Evolutionary conservation across 192 early-diverging fungal species (phyloP), one percentile per base, ranked within the genome.

Genomic region (Mortierella antarctica): DNA sequence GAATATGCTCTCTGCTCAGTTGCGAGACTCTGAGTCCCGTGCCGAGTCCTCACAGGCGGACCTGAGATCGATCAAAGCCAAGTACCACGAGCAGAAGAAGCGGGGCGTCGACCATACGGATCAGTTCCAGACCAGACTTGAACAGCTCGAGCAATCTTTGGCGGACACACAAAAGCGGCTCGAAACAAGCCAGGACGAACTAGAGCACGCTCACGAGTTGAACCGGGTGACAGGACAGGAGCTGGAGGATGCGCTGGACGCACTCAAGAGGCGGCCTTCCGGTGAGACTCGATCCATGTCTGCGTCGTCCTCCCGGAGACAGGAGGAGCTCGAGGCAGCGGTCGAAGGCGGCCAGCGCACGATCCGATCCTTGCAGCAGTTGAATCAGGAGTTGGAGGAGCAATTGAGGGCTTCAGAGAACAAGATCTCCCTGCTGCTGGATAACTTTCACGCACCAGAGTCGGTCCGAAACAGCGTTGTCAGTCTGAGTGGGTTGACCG

Each of bases 381-480:
- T 56, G 0, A 82, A 82, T 53, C 68, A 66, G 12, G 62, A 74
- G 18, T 55, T 85, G 41, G 79, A 85, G 52, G 67, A 79, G n/a
- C 74, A 79, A 53, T 52, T 85, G 18, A 14, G 59, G 1, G 79
- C 74, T 6, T 61, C 70, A 1, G 79, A 85, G 59, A 77, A 76
- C 65, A 77, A 85, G 56, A 78, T 78, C 10, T 74, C 79, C 1
- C 40, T 80, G 47, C 20, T 80, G 40, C 45, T 80, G 50, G 77
- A 80, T 53, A 80, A 80, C 12, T 72, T 68, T 13, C 77, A 80
- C 14, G 62, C 48, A 5, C 45, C 70, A 9, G 77, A 72, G 9
- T 71, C 77, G 11, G 77, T 80, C 2, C 57, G 77, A 10, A 67
- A 70, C 41, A 80, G 77, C n/a, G 55, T 80, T 48, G 61, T 57